These are phyloP conservation scores for Ceratobasidium sp. DNA, from an alignment of 1,284 basidiomycete genomes.

Conservation along the genomic window DNA sequence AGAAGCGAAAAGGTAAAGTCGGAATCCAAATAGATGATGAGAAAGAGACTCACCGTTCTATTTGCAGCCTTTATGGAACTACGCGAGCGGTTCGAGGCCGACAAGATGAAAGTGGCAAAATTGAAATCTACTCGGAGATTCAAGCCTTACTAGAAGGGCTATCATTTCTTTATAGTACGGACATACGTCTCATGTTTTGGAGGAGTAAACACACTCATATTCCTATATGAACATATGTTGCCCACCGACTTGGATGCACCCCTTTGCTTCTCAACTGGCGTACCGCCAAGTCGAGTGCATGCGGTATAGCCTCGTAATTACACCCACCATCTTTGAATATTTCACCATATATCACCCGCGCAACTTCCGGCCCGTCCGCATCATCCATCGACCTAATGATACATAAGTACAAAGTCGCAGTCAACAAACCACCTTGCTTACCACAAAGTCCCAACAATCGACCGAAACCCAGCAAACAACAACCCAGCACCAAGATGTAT, in stretches of 20 bases:
- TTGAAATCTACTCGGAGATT: slow-evolving; percentile 82
- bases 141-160: slow-evolving; percentile 77
- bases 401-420: not conserved
- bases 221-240: not conserved
- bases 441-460: slow-evolving; percentile 3
- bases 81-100: slow-evolving; percentile 84
- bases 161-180: not conserved
- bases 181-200: not conserved
- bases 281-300: not conserved
- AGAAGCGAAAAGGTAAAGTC: slow-evolving; percentile 81
- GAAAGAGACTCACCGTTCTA: slow-evolving; percentile 23
- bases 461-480: not conserved
- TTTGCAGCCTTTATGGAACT: slow-evolving; percentile 77
- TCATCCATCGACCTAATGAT: not conserved
- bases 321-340: not conserved
- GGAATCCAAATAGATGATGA: slow-evolving; percentile 26
- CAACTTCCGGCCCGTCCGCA: not conserved
- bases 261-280: not conserved
- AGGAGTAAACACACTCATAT: not conserved
- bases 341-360: not conserved
- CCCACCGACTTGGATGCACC: not conserved
- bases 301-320: not conserved
- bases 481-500: slow-evolving; percentile 26
- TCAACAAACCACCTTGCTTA: not conserved
- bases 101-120: slow-evolving; percentile 88